Base-by-base conservation (phyloP, 371 early-diverging fungal species). In the Rhizopus delemar region DNA sequence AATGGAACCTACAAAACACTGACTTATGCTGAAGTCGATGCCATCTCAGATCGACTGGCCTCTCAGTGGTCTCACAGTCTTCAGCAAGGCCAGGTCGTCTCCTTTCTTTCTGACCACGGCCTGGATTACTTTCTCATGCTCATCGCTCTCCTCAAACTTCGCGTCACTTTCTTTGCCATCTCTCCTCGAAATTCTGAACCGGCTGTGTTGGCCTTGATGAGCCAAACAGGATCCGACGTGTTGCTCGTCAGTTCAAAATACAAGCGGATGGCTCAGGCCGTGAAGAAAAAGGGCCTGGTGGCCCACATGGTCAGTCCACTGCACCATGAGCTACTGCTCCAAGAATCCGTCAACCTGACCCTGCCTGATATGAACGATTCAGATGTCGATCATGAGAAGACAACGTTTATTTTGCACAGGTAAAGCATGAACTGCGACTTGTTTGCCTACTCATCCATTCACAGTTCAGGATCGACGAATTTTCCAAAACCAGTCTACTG, bases 111-210 rank as follows among this genome's bases (percentile, higher is more conserved):
- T 0, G 70, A 71, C n/a, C 70, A 74, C 38, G 46, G 53, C 0
- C 33, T 62, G 4, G 5, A 49, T 28, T 71, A 68, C 46, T 8
- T 69, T 0, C 41, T 77, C 5, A 12, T 51, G 9, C 35, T 65
- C 36, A 9, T 74, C 1, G 74, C 74, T 4, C 32, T 74, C 3
- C 34, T 66, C 0, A 72, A 74, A 11, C 39, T 74, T 2, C 63
- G 60, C 2, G 11, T 53, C 5, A 53, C 57, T 0, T 5, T 70
- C 8, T n/a, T 74, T 28, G 13, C 51, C 6, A 46, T 77, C 0
- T 74, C 74, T 0, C 59, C 74, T n/a, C 65, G 72, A 8, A 77
- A 77, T 29, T 72, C 74, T 1, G 56, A 63, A 31, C 53, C 65
- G 16, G 68, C 68, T 8, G 56, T 60, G 5, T 52, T 52, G 1